These are phyloP conservation scores for Elaeagnus macrophylla DNA, from an alignment of 306 rosid species.

Conservation along the genomic window DNA sequence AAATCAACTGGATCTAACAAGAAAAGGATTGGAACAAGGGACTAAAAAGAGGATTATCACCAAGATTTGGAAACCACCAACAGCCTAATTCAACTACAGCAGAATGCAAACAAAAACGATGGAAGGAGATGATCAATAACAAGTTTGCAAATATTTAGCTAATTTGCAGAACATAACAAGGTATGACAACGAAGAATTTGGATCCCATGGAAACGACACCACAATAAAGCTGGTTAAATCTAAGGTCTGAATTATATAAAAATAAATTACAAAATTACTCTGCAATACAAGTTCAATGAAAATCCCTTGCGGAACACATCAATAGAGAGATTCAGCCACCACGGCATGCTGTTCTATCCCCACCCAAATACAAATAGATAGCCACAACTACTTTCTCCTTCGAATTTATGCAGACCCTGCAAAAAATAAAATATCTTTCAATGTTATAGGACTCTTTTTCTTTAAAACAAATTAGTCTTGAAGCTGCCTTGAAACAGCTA, in stretches of 20 bases:
- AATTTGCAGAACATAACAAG: constrained; percentile 93
- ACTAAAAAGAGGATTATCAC: neutral
- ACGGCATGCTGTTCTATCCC: constrained; percentile 84
- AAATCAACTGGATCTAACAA: neutral
- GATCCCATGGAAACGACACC: constrained; percentile 64
- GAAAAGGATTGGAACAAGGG: neutral
- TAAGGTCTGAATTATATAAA: neutral
- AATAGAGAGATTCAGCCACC: constrained; percentile 71
- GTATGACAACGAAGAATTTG: constrained; percentile 69
- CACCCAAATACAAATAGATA: constrained; percentile 30
- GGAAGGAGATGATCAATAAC: neutral
- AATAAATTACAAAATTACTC: constrained; percentile 74
- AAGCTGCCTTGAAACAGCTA: no score
- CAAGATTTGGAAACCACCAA: neutral
- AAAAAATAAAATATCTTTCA: constrained; percentile 2
- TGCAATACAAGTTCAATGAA: constrained; percentile 83
- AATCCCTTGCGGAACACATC: constrained; percentile 71
- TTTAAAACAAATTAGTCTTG: no score
- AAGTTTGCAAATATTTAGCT: constrained; percentile 40
- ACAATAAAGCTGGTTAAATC: neutral
- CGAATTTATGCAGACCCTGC: constrained; percentile 21
- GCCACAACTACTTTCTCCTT: constrained; percentile 16
- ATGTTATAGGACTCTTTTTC: no score
- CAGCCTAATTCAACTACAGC: no score
- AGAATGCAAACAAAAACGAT: no score